Conservation (phyloP, 345 rosid species). For the Pistacia integerrima region DNA sequence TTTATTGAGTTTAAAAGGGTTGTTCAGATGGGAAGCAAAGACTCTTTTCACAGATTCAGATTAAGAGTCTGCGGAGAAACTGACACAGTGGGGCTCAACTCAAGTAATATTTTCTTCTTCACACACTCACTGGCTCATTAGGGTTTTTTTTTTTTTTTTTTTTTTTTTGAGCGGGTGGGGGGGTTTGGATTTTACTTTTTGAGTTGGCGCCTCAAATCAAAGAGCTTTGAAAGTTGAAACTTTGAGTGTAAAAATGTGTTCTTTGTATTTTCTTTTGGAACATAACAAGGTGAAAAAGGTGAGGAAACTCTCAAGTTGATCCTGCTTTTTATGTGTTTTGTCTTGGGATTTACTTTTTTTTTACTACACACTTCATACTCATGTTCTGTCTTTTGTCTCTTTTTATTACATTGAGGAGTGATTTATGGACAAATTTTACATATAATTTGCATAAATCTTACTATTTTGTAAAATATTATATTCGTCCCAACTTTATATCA, state of each 20-base stretch:
- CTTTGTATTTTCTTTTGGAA: neutral
- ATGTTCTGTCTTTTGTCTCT: neutral
- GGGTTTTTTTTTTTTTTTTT: slow-evolving; percentile 3
- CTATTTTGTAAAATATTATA: too few relatives aligned
- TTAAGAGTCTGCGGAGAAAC: neutral
- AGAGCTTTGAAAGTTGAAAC: slow-evolving; percentile 22
- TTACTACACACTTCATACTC: neutral
- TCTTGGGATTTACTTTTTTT: neutral
- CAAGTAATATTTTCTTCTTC: neutral
- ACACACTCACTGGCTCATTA: neutral
- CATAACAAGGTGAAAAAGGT: neutral
- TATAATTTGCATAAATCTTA: too few relatives aligned
- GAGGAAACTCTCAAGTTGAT: neutral
- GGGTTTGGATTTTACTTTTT: neutral
- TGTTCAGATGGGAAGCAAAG: neutral
- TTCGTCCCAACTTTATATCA: too few relatives aligned
- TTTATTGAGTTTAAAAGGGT: neutral
- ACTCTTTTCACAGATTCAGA: neutral
- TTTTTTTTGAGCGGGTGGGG: neutral
- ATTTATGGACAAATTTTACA: neutral
- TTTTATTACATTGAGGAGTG: neutral
- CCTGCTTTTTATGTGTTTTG: neutral
- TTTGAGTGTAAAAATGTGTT: neutral
- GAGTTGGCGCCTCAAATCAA: slow-evolving; percentile 38
- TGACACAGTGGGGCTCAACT: slow-evolving; percentile 9